These are phyloP conservation scores for Candida dendrica DNA, from an alignment of 805 yeast genomes.

Conservation along the genomic window DNA sequence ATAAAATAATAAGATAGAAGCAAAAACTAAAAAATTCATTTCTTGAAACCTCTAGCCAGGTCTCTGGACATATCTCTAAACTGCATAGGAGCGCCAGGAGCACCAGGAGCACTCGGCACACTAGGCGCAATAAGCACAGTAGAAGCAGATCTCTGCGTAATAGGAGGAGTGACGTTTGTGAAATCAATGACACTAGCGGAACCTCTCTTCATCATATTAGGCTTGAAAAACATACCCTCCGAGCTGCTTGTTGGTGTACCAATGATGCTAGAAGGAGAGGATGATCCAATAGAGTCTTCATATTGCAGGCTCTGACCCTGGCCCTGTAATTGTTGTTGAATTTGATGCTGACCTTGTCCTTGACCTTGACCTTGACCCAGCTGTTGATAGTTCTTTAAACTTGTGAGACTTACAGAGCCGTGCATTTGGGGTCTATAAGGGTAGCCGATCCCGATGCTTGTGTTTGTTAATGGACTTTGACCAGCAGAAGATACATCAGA, in stretches of 20 bases:
- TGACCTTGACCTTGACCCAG: conserved; percentile 1
- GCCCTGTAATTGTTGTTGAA: too few relatives aligned
- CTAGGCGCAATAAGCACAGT: not conserved
- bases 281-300: not conserved
- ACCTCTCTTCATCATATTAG: not conserved
- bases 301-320: too few relatives aligned
- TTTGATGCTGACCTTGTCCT: too few relatives aligned
- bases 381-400: conserved; percentile 3
- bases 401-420: conserved; percentile 3
- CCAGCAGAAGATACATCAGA: conserved; percentile 14
- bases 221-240: not conserved
- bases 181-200: not conserved
- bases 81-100: too few relatives aligned
- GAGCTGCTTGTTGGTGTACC: not conserved
- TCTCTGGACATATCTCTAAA: not conserved
- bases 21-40: too few relatives aligned
- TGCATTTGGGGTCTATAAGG: not conserved
- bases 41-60: not conserved
- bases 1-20: not conserved
- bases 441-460: not conserved
- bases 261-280: not conserved
- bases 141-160: not conserved
- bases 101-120: too few relatives aligned
- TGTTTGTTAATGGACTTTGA: conserved; percentile 10
- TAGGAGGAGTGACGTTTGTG: not conserved